Percentiles rank a stretch among this genome's conserved stretches.
phyloP scores from a whole-genome alignment of 140 eudicot species.

The Ambrosia hybrid region DNA sequence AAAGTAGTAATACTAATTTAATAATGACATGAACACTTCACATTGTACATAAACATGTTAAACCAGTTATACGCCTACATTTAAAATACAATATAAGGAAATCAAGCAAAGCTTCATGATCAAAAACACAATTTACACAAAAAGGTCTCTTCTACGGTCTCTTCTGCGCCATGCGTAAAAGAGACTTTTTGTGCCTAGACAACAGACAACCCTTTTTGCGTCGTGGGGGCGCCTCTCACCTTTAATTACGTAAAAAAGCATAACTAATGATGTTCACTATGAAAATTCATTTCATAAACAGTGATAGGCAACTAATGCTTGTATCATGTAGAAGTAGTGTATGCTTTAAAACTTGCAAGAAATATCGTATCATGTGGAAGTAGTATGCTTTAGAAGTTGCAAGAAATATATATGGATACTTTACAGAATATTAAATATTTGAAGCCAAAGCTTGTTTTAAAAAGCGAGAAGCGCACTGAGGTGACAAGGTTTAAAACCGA shows the following conservation, averaged over 20 bases:
- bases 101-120: constrained; percentile 2
- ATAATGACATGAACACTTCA: too few species aligned
- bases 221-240: background rate
- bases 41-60: too few species aligned
- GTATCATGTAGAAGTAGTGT: background rate
- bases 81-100: background rate
- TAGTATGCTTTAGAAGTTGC: background rate
- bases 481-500: too few species aligned
- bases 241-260: background rate
- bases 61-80: background rate
- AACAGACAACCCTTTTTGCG: background rate
- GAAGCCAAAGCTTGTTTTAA: background rate
- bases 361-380: background rate
- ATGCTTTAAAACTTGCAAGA: constrained; percentile 1
- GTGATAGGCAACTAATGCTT: background rate
- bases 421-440: background rate
- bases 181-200: background rate
- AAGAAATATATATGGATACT: background rate
- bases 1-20: background rate
- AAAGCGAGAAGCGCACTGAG: too few species aligned
- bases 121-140: too few species aligned
- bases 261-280: background rate
- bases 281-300: background rate
- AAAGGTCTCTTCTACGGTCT: too few species aligned
- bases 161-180: too few species aligned